These are phyloP conservation scores for Sarocladium oryzae DNA, from an alignment of 2,329 filamentous ascomycete species.

Conservation along the genomic window DNA sequence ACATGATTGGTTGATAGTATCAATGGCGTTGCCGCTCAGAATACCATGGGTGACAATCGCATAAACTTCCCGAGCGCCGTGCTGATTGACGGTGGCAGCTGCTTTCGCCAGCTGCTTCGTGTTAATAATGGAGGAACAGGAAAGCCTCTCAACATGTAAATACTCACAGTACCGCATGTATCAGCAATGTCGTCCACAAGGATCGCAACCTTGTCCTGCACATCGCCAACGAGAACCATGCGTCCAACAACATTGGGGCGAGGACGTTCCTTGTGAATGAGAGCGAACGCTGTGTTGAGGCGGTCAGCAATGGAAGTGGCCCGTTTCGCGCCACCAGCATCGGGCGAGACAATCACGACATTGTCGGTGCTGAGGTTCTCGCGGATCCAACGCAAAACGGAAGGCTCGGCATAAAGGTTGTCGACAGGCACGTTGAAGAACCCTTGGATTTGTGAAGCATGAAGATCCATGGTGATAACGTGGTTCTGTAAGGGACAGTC, in stretches of 20 bases:
- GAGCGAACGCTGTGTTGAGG: constrained; percentile 81
- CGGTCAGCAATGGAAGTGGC: constrained; percentile 91
- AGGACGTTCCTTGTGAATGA: constrained; percentile 95
- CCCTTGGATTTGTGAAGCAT: constrained; percentile 88
- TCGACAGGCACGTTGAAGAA: constrained; percentile 80
- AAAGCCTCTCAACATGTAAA: not conserved
- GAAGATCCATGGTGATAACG: constrained; percentile 91
- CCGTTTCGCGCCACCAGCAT: constrained; percentile 90
- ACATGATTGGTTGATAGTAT: constrained; percentile 73
- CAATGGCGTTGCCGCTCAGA: constrained; percentile 78
- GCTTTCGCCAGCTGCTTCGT: constrained; percentile 58
- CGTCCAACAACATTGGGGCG: constrained; percentile 79
- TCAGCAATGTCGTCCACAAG: constrained; percentile 98
- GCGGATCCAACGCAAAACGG: constrained; percentile 83
- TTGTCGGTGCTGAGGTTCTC: constrained; percentile 77
- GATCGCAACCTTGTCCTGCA: constrained; percentile 85
- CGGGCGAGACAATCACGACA: constrained; percentile 89
- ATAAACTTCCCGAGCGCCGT: constrained; percentile 81
- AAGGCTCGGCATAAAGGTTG: constrained; percentile 89
- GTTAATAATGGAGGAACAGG: constrained; percentile 11
- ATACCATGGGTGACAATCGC: constrained; percentile 96
- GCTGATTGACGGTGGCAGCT: constrained; percentile 77
- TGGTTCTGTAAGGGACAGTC: constrained; percentile 26
- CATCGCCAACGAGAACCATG: constrained; percentile 92
- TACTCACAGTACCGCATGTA: constrained; percentile 71